Conservation (phyloP, 306 rosid genomes). For the Psophocarpus tetragonolobus region DNA sequence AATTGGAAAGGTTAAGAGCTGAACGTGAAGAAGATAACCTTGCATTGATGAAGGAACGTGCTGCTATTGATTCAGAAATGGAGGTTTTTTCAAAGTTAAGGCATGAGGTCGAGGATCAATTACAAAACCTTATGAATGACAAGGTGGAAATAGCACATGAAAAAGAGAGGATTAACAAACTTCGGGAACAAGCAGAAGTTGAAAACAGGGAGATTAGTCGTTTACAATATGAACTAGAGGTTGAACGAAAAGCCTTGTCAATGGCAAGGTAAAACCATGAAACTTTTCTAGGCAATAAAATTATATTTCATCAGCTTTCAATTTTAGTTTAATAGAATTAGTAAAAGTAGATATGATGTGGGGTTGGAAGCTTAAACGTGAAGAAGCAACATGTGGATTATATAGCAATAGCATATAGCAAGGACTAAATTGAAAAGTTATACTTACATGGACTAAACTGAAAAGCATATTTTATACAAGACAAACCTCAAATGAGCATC, state of each 20-base stretch:
- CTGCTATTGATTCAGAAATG: slow-evolving; percentile 87
- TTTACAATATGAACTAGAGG: slow-evolving; percentile 93
- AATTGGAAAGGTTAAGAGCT: slow-evolving; percentile 77
- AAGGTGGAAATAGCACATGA: slow-evolving; percentile 80
- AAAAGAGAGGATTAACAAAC: slow-evolving; percentile 76
- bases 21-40: slow-evolving; percentile 67
- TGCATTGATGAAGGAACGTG: slow-evolving; percentile 72
- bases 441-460: slow-evolving; percentile 4
- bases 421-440: neutral
- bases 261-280: slow-evolving; percentile 85
- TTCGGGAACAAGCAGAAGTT: slow-evolving; percentile 78
- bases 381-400: neutral
- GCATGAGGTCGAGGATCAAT: slow-evolving; percentile 83
- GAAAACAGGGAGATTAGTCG: slow-evolving; percentile 82
- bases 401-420: neutral
- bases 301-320: slow-evolving; percentile 17
- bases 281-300: slow-evolving; percentile 14
- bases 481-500: neutral
- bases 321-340: slow-evolving; percentile 9
- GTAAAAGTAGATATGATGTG: slow-evolving; percentile 9
- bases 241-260: slow-evolving; percentile 93
- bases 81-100: slow-evolving; percentile 77
- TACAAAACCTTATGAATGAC: slow-evolving; percentile 72
- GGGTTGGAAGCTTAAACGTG: neutral
- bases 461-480: neutral